These are phyloP conservation scores for Golubevia pallescens DNA, from an alignment of 1,284 basidiomycete species.

Conservation along the genomic window DNA sequence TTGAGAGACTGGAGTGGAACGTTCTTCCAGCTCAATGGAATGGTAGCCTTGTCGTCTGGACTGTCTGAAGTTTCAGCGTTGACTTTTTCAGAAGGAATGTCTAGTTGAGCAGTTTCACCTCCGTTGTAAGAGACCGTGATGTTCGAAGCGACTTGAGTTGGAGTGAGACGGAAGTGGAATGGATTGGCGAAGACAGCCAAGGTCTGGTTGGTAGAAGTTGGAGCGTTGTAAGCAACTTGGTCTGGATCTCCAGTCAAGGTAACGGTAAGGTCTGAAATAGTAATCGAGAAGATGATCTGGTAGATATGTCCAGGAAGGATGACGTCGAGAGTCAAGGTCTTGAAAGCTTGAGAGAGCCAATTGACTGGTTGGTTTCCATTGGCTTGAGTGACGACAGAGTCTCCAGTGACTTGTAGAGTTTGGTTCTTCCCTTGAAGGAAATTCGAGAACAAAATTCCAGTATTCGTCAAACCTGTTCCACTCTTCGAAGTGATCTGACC, in stretches of 20 bases:
- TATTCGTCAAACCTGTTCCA: conserved; percentile 30
- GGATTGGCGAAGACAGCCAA: conserved; percentile 59
- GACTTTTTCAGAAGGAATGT: conserved; percentile 18
- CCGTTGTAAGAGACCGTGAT: conserved; percentile 36
- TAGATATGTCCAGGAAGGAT: conserved; percentile 50
- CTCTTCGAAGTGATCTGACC: conserved; percentile 45
- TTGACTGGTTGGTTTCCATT: conserved; percentile 47
- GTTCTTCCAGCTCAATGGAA: conserved; percentile 32
- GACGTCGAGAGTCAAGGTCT: conserved; percentile 41
- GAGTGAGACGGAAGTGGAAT: conserved; percentile 48
- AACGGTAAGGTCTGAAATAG: conserved; percentile 47
- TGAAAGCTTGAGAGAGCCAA: conserved; percentile 56
- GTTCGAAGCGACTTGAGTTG: conserved; percentile 31
- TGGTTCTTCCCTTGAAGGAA: conserved; percentile 51
- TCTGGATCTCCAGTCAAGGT: conserved; percentile 18
- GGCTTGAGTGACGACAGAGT: conserved; percentile 42
- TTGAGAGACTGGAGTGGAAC: conserved; percentile 31
- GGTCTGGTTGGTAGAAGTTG: conserved; percentile 34
- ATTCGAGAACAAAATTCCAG: conserved; percentile 53
- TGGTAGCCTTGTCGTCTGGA: conserved; percentile 32
- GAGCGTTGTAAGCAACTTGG: too few species aligned
- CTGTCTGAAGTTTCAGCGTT: conserved; percentile 43
- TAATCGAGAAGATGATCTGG: conserved; percentile 53
- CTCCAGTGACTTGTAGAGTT: conserved; percentile 39
- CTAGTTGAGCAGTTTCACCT: conserved; percentile 37